Evolutionary conservation across 768 basidiomycete genomes (phyloP).

Genomic region (Agrocybe praecox): DNA sequence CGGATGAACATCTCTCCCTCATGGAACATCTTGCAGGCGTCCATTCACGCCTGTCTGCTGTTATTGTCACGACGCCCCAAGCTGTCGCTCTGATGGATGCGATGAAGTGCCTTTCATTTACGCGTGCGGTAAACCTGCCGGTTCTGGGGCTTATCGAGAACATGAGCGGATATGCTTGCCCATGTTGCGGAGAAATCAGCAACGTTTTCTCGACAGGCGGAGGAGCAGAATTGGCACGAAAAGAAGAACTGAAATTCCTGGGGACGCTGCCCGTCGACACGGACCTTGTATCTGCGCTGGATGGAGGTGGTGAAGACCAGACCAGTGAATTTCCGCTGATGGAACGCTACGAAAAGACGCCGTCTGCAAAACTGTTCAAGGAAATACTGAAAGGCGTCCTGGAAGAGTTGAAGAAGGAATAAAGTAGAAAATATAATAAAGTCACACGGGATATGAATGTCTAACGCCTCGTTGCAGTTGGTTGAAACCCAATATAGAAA

Average conservation of each 20-base stretch:
- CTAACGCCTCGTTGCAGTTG: conserved; percentile 37
- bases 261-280: conserved; percentile 94
- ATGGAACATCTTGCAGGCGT: conserved; percentile 91
- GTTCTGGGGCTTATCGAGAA: conserved; percentile 95
- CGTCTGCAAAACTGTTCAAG: conserved; percentile 70
- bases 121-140: conserved; percentile 82
- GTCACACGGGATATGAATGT: conserved; percentile 4
- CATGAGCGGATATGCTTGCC: conserved; percentile 98
- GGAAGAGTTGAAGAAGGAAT: conserved; percentile 14
- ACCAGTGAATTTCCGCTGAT: conserved; percentile 52
- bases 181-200: conserved; percentile 94
- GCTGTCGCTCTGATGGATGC: conserved; percentile 94
- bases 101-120: conserved; percentile 96
- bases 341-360: conserved; percentile 64
- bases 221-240: conserved; percentile 83
- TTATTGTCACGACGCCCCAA: conserved; percentile 97
- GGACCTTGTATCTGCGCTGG: conserved; percentile 84
- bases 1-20: conserved; percentile 96
- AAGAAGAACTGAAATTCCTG: conserved; percentile 74
- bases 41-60: conserved; percentile 73
- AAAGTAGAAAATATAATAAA: conserved; percentile 11
- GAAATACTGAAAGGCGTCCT: conserved; percentile 45
- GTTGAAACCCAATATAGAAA: conserved; percentile 33
- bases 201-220: conserved; percentile 96
- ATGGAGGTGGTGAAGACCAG: conserved; percentile 46